phyloP scores from a whole-genome alignment of 208 protist species.

The Acanthamoeba rhysodes region DNA sequence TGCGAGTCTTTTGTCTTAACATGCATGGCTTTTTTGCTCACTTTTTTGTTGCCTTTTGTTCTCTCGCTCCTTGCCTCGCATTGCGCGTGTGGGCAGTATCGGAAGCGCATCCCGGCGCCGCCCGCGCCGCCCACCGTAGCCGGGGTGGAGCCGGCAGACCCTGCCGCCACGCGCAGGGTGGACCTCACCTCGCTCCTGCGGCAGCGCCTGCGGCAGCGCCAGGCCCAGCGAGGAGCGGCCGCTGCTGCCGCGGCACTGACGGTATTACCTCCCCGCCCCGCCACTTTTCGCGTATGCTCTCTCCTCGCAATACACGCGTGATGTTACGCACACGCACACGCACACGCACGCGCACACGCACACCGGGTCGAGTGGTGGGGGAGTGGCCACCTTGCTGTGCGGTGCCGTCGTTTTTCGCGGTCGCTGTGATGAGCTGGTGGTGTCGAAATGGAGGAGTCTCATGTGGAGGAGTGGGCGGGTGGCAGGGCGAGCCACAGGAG shows the following conservation, averaged over 20 bases:
- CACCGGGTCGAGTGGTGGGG: too few species aligned
- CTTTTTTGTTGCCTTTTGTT: background rate
- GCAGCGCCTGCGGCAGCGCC: background rate
- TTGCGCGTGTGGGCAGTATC: slow-evolving; percentile 6
- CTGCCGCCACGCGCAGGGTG: background rate
- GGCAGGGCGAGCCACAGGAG: too few species aligned
- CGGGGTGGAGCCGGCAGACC: background rate
- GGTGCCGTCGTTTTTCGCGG: background rate
- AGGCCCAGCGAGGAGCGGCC: background rate
- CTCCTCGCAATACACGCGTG: too few species aligned
- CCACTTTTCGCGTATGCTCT: too few species aligned
- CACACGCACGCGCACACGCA: too few species aligned
- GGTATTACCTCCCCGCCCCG: background rate
- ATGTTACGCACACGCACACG: too few species aligned
- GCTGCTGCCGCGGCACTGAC: background rate
- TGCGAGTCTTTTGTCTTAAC: too few species aligned
- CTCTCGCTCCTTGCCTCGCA: background rate
- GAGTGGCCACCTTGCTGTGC: too few species aligned
- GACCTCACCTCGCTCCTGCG: slow-evolving; percentile 21
- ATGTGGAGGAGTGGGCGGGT: too few species aligned
- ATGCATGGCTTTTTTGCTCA: background rate
- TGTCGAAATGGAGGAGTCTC: too few species aligned
- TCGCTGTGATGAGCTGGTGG: too few species aligned
- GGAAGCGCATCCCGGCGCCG: slow-evolving; percentile 9
- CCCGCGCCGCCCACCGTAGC: background rate